Evolutionary conservation across 805 yeast genomes (phyloP).

Genomic region (Candida mattraensis): DNA sequence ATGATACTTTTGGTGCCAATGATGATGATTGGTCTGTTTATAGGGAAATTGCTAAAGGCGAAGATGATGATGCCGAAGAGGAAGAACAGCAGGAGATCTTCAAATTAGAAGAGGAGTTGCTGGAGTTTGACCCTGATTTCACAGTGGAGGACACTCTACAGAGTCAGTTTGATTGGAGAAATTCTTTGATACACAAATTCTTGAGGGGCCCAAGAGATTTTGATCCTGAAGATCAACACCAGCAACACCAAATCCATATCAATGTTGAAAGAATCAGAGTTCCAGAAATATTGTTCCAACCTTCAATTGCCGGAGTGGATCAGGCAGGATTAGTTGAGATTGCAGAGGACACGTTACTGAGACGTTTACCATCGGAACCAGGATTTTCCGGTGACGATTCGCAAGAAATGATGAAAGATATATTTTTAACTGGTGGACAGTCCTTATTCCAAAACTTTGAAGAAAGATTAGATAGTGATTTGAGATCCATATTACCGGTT

Average conservation of each 20-base stretch:
- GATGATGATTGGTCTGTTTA: slow-evolving; percentile 96
- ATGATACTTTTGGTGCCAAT: slow-evolving; percentile 91
- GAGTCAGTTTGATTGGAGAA: slow-evolving; percentile 81
- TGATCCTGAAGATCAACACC: slow-evolving; percentile 78
- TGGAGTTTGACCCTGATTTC: slow-evolving; percentile 83
- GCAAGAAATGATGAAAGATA: slow-evolving; percentile 53
- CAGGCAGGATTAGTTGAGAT: slow-evolving; percentile 92
- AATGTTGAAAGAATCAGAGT: slow-evolving; percentile 89
- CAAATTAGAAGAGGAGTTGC: slow-evolving; percentile 68
- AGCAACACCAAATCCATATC: slow-evolving; percentile 85
- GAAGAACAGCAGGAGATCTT: slow-evolving; percentile 62
- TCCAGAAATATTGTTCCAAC: slow-evolving; percentile 91
- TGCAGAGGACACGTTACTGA: slow-evolving; percentile 60
- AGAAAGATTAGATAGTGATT: slow-evolving; percentile 67
- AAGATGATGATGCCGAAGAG: slow-evolving; percentile 79
- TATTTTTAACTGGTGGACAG: slow-evolving; percentile 87
- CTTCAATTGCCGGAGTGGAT: slow-evolving; percentile 90
- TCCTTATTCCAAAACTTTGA: slow-evolving; percentile 64
- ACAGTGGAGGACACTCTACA: slow-evolving; percentile 83
- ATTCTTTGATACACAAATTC: slow-evolving; percentile 76
- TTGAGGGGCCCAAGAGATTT: slow-evolving; percentile 88
- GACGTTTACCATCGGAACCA: slow-evolving; percentile 53
- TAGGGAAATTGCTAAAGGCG: slow-evolving; percentile 72
- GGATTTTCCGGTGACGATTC: slow-evolving; percentile 55
- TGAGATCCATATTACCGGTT: slow-evolving; percentile 68